Evolutionary conservation across 1,284 basidiomycete genomes (phyloP).

Genomic region (Sphaerobolus stellatus): DNA sequence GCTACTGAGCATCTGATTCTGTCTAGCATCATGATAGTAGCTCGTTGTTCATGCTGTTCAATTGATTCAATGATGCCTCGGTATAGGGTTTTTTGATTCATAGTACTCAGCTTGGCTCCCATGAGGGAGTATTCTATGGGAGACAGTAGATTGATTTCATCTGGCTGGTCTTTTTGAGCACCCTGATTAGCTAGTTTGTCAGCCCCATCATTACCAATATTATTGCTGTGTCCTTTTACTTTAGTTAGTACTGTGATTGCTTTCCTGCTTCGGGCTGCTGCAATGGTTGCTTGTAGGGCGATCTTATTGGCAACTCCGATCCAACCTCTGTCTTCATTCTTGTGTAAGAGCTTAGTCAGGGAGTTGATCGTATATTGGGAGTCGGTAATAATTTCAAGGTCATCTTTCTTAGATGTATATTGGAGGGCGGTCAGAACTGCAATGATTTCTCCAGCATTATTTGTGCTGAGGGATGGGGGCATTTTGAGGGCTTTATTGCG

Average conservation of each 20-base stretch:
- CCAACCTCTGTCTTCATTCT: slow-evolving; percentile 23
- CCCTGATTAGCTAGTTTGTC: slow-evolving; percentile 15
- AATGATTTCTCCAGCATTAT: slow-evolving; percentile 24
- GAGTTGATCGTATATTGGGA: slow-evolving; percentile 22
- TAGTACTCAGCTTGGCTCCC: background rate
- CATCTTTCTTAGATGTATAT: background rate
- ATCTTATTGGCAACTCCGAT: slow-evolving; percentile 9
- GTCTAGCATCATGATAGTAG: background rate
- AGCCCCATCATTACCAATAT: slow-evolving; percentile 16
- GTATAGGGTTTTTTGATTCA: background rate
- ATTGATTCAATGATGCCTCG: background rate
- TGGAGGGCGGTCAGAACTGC: slow-evolving; percentile 18
- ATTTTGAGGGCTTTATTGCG: slow-evolving; percentile 16
- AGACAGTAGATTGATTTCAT: background rate
- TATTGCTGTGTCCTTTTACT: slow-evolving; percentile 19
- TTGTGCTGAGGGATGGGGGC: slow-evolving; percentile 18
- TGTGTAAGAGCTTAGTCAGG: slow-evolving; percentile 16
- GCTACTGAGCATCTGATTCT: background rate
- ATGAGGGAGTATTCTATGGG: background rate
- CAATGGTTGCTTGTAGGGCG: slow-evolving; percentile 8
- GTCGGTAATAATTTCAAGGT: slow-evolving; percentile 18
- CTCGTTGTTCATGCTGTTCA: background rate
- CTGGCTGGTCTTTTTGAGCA: background rate
- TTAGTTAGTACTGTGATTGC: slow-evolving; percentile 16
- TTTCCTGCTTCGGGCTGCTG: slow-evolving; percentile 11